A percentile compares a stretch with the other conserved stretches of the same genome.
phyloP scores from a whole-genome alignment of 2,329 filamentous ascomycete genomes.

The Aspergillus ibericus region DNA sequence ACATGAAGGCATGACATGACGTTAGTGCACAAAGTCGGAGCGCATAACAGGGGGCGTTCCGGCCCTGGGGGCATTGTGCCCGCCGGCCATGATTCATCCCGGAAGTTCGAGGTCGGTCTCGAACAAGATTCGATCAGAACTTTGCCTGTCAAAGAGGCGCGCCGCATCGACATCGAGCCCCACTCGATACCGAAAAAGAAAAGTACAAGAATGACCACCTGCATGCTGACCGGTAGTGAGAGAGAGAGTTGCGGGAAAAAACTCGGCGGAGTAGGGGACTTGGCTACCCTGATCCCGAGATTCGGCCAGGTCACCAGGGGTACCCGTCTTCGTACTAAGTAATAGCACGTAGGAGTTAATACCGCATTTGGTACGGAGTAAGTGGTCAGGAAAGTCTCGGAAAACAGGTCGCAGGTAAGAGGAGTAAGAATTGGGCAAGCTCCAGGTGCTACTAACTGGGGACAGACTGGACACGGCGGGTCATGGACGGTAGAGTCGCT shows the following conservation, averaged over 20 bases:
- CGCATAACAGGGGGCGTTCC: neutral
- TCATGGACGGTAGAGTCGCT: neutral
- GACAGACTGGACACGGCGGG: neutral
- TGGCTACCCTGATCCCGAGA: neutral
- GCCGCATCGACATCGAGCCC: neutral
- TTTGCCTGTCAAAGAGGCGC: neutral
- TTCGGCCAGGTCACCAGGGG: neutral
- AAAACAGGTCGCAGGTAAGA: neutral
- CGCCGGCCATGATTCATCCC: neutral
- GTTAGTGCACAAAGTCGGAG: neutral
- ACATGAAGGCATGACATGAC: neutral
- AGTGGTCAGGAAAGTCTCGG: neutral
- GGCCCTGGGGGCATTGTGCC: neutral
- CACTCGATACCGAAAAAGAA: neutral
- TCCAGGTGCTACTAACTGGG: neutral
- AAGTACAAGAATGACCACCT: neutral
- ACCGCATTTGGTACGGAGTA: neutral
- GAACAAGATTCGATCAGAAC: neutral
- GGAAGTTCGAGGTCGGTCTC: conserved; percentile 6
- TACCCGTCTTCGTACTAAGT: neutral
- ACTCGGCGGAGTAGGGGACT: neutral
- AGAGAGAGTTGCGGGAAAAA: neutral
- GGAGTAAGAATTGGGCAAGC: neutral
- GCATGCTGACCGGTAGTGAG: neutral
- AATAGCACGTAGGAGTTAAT: neutral